Percentiles rank a stretch among this genome's conserved stretches.
phyloP scores from a whole-genome alignment of 2,329 filamentous ascomycete species.

The Colletotrichum costaricense region DNA sequence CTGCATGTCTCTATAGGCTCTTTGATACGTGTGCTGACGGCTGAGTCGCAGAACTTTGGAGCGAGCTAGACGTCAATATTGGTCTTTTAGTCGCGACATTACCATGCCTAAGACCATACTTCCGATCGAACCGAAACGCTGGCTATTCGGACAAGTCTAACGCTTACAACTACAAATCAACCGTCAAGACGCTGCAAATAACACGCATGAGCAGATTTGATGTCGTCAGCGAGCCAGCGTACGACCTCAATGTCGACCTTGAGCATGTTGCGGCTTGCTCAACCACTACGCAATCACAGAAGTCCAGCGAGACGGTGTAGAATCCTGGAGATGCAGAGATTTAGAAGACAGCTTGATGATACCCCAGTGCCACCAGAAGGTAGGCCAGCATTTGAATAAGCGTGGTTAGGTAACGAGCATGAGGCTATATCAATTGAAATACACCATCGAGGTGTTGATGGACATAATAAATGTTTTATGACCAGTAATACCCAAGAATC shows the following conservation, averaged over 20 bases:
- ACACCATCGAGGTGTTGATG: too few species aligned
- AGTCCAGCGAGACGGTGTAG: not conserved
- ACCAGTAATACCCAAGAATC: too few species aligned
- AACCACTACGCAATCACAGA: slow-evolving; percentile 2
- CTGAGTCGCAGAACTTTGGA: slow-evolving; percentile 18
- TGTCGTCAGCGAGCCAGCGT: not conserved
- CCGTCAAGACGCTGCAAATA: slow-evolving; percentile 10
- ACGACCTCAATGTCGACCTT: not conserved
- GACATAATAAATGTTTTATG: too few species aligned
- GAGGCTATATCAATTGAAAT: too few species aligned
- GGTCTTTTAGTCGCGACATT: slow-evolving; percentile 26
- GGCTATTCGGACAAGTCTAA: slow-evolving; percentile 25
- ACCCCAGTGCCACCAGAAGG: not conserved
- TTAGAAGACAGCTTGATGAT: not conserved
- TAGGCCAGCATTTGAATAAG: not conserved
- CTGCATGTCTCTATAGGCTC: not conserved
- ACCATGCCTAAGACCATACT: slow-evolving; percentile 27
- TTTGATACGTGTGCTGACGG: not conserved
- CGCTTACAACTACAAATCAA: slow-evolving; percentile 26
- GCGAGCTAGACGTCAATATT: slow-evolving; percentile 27
- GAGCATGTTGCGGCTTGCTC: slow-evolving; percentile 9
- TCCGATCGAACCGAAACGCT: slow-evolving; percentile 17
- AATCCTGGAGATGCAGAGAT: not conserved
- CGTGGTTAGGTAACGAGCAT: not conserved
- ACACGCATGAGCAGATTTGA: slow-evolving; percentile 14